Evolutionary conservation across 2,329 filamentous ascomycete species (phyloP), one percentile per base, ranked within the genome.

Genomic region (Penicillium sclerotigenum): DNA sequence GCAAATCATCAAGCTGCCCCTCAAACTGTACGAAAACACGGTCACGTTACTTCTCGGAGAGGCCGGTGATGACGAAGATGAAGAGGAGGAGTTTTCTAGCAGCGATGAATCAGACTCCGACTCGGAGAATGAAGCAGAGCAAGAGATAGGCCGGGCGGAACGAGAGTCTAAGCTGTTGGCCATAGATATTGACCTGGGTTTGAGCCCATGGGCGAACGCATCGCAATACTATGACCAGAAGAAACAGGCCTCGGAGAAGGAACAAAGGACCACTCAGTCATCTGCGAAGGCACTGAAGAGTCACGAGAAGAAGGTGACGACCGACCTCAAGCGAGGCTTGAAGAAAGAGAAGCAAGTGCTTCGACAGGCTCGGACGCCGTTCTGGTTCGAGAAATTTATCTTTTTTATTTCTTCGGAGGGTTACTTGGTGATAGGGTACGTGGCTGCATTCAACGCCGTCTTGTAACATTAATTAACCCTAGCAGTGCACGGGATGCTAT

Each of bases 301-400:
- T 64, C 90, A 92, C 7, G 91, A 96, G 70, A 87, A 89, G 67
- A 97, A 96, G 75, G 92, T 97, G 22, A 81, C 83, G 5, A 85
- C 89, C 13, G 91, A 96, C 70, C 79, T 97, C 22, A 95, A 90
- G 75, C 93, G 91, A 67, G 88, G 87, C 0, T 74, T 97, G 54
- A 96, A 96, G 76, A 88, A 94, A 69, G 94, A 97, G 74, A 97
- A 96, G 72, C 87, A 91, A 20, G 79, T 95, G 2, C 77, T 97
- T 10, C 86, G 92, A 43, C 91, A 89, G 0, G 87, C 96, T 9
- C 84, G 94, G 54, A 88, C 87, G 67, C 88, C 87, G 62, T 83
- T 92, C 66, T 99, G 94, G 94, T 99, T 97, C 64, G 94, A 99
- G 68, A 99, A 99, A 74, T 99, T 96, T 67, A 80, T 87, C 28